These are phyloP conservation scores for Colletotrichum sp. DNA, from an alignment of 2,329 filamentous ascomycete genomes.

Conservation along the genomic window DNA sequence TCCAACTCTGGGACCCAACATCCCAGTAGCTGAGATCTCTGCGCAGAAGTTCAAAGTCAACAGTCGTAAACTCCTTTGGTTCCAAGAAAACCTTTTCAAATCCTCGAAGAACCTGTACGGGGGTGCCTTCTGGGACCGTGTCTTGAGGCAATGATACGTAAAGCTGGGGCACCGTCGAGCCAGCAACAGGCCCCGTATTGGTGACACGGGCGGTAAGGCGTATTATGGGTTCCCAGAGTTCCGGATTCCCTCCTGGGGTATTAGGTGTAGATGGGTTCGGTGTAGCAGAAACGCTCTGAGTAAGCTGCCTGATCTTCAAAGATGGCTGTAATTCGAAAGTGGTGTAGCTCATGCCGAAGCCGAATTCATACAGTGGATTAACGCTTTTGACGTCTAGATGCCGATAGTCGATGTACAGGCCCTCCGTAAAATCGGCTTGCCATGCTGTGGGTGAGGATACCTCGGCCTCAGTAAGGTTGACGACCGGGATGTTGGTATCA, in stretches of 20 bases:
- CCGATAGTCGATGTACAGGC: slow-evolving; percentile 60
- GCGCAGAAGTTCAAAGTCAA: slow-evolving; percentile 60
- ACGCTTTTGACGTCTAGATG: slow-evolving; percentile 54
- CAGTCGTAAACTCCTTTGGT: slow-evolving; percentile 47
- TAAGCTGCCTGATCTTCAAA: slow-evolving; percentile 40
- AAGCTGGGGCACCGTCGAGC: slow-evolving; percentile 71
- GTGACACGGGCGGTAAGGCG: slow-evolving; percentile 63
- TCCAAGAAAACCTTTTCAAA: slow-evolving; percentile 66
- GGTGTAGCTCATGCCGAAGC: slow-evolving; percentile 72
- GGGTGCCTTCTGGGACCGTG: slow-evolving; percentile 34
- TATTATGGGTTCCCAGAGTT: slow-evolving; percentile 50
- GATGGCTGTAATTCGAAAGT: slow-evolving; percentile 58
- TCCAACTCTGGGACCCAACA: slow-evolving; percentile 63
- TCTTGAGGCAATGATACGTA: slow-evolving; percentile 47
- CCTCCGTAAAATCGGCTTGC: slow-evolving; percentile 55
- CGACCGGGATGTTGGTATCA: slow-evolving; percentile 48
- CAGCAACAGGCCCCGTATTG: slow-evolving; percentile 66
- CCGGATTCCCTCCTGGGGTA: slow-evolving; percentile 45
- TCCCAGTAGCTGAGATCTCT: slow-evolving; percentile 73
- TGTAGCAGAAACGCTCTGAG: slow-evolving; percentile 35
- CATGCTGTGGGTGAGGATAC: slow-evolving; percentile 60
- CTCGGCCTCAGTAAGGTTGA: slow-evolving; percentile 61
- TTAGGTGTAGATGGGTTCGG: slow-evolving; percentile 42
- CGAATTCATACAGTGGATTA: slow-evolving; percentile 62
- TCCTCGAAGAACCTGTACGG: slow-evolving; percentile 64